Evolutionary conservation across 495 filamentous ascomycete species (phyloP), one percentile per base, ranked within the genome.

Genomic region (Pyrenula aspistea): DNA sequence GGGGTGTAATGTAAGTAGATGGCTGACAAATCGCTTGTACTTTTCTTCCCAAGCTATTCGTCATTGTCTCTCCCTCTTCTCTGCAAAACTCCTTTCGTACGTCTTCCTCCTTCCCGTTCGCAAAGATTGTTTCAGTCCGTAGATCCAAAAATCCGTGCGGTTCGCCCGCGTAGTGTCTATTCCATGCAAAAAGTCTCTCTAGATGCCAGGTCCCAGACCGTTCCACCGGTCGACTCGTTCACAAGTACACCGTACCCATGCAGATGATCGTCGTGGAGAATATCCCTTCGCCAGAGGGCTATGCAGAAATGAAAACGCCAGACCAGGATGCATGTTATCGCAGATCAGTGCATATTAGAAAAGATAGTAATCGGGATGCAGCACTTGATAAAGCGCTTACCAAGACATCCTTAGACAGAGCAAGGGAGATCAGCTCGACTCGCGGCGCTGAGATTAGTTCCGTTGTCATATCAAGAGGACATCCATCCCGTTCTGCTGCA

Each of bases 401-500:
- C 20, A 10, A 52, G 50, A 19, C 19, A 52, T 24, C 22, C 50
- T 24, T 10, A 52, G 50, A 52, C n/a, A 52, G 50, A 52, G 50
- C 50, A 52, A 52, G 50, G 50, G 50, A 24, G 10, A 19, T 52
- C n/a, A 52, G n/a, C 8, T 20, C 22, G 50, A 10, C 19, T 24
- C 8, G 19, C n/a, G 50, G 50, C 19, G 8, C 22, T 52, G n/a
- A 24, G 8, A 52, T 10, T 4, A 4, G 10, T 53, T n/a, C 49
- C 51, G 25, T 74, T 62, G 62, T 77, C 77, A 96, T 66, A 97
- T 90, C 68, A 98, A 78, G 65, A 98, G 75, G 75, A 87, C 92
- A 66, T 92, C 87, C 91, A 89, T 96, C 62, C 83, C 83, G 71
- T 92, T 92, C 67, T 84, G 83, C 72, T 80, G 80, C 93, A 96